These are phyloP conservation scores for Aspergillus hancockii DNA, from an alignment of 495 filamentous ascomycete species.

Conservation along the genomic window DNA sequence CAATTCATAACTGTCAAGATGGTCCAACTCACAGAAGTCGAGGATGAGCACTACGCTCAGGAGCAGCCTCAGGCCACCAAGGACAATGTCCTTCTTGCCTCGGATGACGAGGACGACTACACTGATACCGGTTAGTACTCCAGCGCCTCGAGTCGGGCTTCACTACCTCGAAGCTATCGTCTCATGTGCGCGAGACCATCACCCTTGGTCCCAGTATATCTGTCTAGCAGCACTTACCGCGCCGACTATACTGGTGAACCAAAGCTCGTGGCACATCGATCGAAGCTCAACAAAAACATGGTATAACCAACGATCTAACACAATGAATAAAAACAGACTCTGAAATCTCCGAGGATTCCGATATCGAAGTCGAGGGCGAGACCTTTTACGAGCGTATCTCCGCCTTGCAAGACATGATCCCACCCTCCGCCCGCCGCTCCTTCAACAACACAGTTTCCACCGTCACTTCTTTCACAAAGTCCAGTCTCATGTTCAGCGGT, in stretches of 20 bases:
- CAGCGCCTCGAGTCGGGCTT: background rate
- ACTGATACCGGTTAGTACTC: slow-evolving; percentile 76
- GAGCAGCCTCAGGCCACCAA: slow-evolving; percentile 66
- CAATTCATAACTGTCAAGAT: slow-evolving; percentile 57
- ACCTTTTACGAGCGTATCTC: slow-evolving; percentile 75
- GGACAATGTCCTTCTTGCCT: slow-evolving; percentile 47
- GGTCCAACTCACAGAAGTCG: slow-evolving; percentile 95
- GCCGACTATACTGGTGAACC: background rate
- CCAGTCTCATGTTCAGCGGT: slow-evolving; percentile 66
- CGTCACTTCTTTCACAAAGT: slow-evolving; percentile 59
- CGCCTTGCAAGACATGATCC: slow-evolving; percentile 90
- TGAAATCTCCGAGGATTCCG: slow-evolving; percentile 57
- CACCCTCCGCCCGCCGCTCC: slow-evolving; percentile 74
- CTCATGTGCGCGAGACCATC: background rate
- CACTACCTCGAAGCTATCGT: too few species aligned
- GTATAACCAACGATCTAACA: slow-evolving; percentile 21
- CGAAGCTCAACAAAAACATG: background rate
- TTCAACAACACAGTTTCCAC: slow-evolving; percentile 60
- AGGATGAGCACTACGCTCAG: slow-evolving; percentile 86
- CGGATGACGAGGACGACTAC: slow-evolving; percentile 86
- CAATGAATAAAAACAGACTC: slow-evolving; percentile 34
- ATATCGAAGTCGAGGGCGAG: slow-evolving; percentile 52
- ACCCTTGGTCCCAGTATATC: background rate
- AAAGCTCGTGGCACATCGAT: background rate
- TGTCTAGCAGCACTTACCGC: slow-evolving; percentile 5